These are phyloP conservation scores for Euphorbia schlechtendalii DNA, from an alignment of 441 rosid genomes.

Conservation along the genomic window DNA sequence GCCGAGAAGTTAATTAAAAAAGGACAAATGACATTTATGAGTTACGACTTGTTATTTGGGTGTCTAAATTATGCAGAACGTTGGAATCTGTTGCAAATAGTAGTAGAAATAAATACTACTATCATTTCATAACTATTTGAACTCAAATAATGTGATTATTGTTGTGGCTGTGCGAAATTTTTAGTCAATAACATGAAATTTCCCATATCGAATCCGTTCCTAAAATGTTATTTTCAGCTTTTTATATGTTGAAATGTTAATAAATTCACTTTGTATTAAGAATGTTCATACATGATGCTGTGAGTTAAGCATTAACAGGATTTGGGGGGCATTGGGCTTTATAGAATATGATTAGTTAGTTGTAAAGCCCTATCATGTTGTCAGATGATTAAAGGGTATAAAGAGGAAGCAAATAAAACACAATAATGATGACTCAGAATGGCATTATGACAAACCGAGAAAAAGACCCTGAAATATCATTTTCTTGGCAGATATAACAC, in stretches of 20 bases:
- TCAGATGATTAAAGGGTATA: background rate
- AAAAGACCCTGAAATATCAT: constrained; percentile 12
- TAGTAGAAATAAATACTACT: background rate
- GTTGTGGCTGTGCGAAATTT: too few species aligned
- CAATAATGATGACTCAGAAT: background rate
- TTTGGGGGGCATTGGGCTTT: background rate
- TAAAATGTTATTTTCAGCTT: too few species aligned
- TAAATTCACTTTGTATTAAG: too few species aligned
- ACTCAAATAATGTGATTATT: too few species aligned
- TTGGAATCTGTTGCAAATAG: background rate
- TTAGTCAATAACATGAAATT: too few species aligned
- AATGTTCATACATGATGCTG: too few species aligned
- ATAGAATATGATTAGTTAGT: too few species aligned
- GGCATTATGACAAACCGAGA: background rate
- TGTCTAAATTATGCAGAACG: background rate
- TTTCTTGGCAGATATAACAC: constrained; percentile 7
- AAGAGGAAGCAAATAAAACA: background rate
- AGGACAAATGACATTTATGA: background rate
- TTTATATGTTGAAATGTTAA: too few species aligned
- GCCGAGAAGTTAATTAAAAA: background rate
- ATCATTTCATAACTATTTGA: background rate
- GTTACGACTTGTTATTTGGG: background rate
- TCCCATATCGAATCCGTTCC: too few species aligned
- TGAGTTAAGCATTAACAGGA: background rate
- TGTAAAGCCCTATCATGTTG: background rate